These are phyloP conservation scores for Bothriochloa decipiens DNA, from an alignment of 176 grass and related monocot genomes.

Conservation along the genomic window DNA sequence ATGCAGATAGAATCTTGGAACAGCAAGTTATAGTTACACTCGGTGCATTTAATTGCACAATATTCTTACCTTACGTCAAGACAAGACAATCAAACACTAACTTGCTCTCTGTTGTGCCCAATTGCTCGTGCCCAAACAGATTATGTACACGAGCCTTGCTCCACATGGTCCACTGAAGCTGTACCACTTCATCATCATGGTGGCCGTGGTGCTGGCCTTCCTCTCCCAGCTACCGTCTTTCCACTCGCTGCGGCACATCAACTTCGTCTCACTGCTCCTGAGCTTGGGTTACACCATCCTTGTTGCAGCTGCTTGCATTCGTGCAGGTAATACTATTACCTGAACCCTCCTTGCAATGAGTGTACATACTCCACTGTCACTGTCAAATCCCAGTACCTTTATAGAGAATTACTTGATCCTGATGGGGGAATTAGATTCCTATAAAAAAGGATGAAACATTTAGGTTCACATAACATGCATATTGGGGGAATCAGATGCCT, in stretches of 20 bases:
- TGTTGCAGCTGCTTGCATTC: constrained; percentile 71
- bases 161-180: constrained; percentile 78
- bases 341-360: constrained; percentile 26
- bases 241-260: constrained; percentile 92
- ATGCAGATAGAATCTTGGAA: no score
- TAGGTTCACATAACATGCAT: neutral
- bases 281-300: constrained; percentile 81
- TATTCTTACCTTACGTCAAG: neutral
- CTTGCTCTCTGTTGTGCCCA: constrained; percentile 20
- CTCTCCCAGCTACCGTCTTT: constrained; percentile 95
- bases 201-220: constrained; percentile 70
- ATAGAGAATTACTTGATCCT: neutral
- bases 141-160: constrained; percentile 81
- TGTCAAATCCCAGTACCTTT: constrained; percentile 8
- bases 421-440: constrained; percentile 33
- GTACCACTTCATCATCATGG: constrained; percentile 93
- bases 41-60: no score
- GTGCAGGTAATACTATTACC: constrained; percentile 60
- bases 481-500: no score
- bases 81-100: constrained; percentile 11
- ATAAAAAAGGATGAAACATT: constrained; percentile 24
- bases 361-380: neutral
- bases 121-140: constrained; percentile 48
- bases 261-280: constrained; percentile 79
- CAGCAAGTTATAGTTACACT: no score